phyloP scores from a whole-genome alignment of 139 green algal species.

The Deuterostichococcus epilithicus region DNA sequence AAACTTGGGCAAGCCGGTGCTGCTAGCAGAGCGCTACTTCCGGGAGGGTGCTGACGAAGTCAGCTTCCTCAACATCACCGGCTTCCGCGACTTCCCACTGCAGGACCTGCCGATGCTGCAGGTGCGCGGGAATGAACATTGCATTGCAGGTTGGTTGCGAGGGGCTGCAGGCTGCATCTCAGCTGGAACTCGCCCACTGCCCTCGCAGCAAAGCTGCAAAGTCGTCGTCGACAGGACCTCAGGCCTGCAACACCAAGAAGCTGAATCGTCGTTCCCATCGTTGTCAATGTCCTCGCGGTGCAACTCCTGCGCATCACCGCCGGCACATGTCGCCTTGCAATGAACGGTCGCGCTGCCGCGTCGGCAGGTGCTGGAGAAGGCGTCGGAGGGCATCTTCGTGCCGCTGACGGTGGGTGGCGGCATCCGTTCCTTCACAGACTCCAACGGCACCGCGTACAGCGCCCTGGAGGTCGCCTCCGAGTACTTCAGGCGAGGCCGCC shows the following conservation, averaged over 20 bases:
- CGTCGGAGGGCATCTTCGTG: conserved; percentile 95
- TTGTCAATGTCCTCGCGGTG: too few species aligned
- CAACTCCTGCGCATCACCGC: not conserved
- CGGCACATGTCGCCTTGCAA: too few species aligned
- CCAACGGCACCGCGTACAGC: conserved; percentile 64
- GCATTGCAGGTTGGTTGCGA: too few species aligned
- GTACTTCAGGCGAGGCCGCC: conserved; percentile 82
- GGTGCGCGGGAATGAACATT: conserved; percentile 45
- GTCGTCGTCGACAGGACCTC: too few species aligned
- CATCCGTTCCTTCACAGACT: conserved; percentile 91
- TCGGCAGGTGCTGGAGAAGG: conserved; percentile 46
- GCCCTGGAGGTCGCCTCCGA: conserved; percentile 91
- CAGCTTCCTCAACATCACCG: conserved; percentile 99
- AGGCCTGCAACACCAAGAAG: too few species aligned
- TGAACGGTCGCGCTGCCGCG: too few species aligned
- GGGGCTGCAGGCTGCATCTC: too few species aligned
- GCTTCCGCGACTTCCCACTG: conserved; percentile 90
- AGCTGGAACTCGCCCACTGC: too few species aligned
- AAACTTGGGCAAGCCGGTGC: conserved; percentile 48
- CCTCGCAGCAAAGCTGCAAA: too few species aligned
- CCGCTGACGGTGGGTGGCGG: conserved; percentile 96
- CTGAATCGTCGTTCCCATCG: too few species aligned
- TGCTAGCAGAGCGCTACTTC: conserved; percentile 84
- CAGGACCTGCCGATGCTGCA: conserved; percentile 96
- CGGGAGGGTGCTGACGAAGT: conserved; percentile 94